Percentiles rank a stretch among this genome's conserved stretches.
phyloP scores from a whole-genome alignment of 2,329 filamentous ascomycete species.

The Diplodia corticola region DNA sequence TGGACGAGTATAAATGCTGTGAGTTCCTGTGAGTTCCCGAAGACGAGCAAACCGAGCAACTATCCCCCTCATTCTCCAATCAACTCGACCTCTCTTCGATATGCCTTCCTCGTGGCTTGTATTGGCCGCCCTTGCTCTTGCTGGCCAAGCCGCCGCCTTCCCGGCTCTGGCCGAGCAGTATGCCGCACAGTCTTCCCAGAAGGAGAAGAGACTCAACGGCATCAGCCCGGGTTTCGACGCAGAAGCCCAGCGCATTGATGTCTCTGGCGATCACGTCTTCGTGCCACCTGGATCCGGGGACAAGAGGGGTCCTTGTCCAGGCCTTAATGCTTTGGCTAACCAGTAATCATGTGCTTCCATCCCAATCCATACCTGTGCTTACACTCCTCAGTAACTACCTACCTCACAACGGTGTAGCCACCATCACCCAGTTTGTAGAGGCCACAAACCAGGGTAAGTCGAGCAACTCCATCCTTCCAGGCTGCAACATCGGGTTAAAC shows the following conservation, averaged over 20 bases:
- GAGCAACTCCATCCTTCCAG: background rate
- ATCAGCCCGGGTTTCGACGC: constrained; percentile 7
- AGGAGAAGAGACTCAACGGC: background rate
- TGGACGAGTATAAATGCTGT: background rate
- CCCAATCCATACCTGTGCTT: background rate
- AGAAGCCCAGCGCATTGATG: constrained; percentile 7
- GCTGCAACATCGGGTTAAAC: background rate
- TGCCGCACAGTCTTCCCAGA: background rate
- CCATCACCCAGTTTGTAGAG: constrained; percentile 1
- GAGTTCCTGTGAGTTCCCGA: background rate
- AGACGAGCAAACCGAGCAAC: background rate
- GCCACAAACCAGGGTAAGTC: constrained; percentile 2
- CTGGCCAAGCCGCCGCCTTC: constrained; percentile 1
- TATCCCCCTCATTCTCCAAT: background rate
- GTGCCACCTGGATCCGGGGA: background rate
- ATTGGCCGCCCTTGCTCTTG: background rate
- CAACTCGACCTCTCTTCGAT: background rate
- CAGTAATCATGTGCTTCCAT: background rate
- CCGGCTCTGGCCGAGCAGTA: constrained; percentile 5
- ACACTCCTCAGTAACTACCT: background rate
- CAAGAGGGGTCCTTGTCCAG: constrained; percentile 5
- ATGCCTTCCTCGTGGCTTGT: constrained; percentile 6
- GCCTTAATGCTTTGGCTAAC: constrained; percentile 11
- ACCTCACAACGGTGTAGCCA: constrained; percentile 9
- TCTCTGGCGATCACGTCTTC: constrained; percentile 7